Evolutionary conservation across 1,284 basidiomycete genomes (phyloP).

Genomic region (Thelephora terrestris): DNA sequence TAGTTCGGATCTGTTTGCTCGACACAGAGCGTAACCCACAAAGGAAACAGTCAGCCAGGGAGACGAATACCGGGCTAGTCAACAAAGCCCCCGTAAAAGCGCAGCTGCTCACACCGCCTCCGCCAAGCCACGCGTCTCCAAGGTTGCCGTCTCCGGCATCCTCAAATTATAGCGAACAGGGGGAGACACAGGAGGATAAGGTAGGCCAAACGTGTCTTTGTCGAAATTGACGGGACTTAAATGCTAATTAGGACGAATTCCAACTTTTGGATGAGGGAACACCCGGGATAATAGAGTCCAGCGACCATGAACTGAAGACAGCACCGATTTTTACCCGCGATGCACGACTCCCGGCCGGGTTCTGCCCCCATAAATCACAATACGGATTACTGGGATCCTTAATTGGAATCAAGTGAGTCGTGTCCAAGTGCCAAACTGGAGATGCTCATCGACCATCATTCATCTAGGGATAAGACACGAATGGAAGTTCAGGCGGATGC

Average conservation of each 20-base stretch:
- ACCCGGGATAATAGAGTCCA: background rate
- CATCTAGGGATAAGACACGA: constrained; percentile 12
- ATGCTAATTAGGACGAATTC: background rate
- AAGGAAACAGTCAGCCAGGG: too few relatives aligned
- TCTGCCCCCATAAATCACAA: background rate
- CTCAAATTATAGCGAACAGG: too few relatives aligned
- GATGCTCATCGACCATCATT: too few relatives aligned
- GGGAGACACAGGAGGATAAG: too few relatives aligned
- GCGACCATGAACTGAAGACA: constrained; percentile 20
- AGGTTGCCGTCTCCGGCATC: too few relatives aligned
- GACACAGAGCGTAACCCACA: too few relatives aligned
- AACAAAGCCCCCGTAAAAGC: too few relatives aligned
- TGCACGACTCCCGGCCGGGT: constrained; percentile 17
- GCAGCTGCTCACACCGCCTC: too few relatives aligned
- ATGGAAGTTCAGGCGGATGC: constrained; percentile 28
- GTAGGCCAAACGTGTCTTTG: too few relatives aligned
- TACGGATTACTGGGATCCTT: background rate
- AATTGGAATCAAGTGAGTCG: background rate
- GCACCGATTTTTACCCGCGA: constrained; percentile 24
- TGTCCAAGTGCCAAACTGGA: background rate
- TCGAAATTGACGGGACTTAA: background rate
- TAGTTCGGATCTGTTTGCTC: too few relatives aligned
- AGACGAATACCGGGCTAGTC: too few relatives aligned
- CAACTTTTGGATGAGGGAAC: background rate
- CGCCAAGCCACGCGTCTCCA: too few relatives aligned